These are phyloP conservation scores for Trametes hirsuta DNA, from an alignment of 1,284 basidiomycete genomes.

Conservation along the genomic window DNA sequence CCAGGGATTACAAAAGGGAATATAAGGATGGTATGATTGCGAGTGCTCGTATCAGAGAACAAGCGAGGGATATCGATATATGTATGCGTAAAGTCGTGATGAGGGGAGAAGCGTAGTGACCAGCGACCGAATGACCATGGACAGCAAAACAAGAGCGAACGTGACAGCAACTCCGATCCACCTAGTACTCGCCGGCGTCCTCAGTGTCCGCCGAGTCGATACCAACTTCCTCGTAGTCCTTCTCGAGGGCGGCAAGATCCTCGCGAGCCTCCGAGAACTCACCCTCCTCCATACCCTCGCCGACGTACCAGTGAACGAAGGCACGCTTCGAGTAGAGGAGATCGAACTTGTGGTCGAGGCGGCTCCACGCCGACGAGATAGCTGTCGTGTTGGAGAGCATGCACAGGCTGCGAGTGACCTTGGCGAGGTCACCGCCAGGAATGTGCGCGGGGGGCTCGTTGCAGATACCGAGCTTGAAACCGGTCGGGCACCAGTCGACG, in stretches of 20 bases:
- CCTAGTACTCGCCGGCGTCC: constrained; percentile 79
- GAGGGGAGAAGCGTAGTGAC: constrained; percentile 20
- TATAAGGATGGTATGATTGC: constrained; percentile 39
- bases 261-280: constrained; percentile 98
- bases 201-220: constrained; percentile 88
- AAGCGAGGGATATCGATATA: constrained; percentile 36
- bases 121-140: constrained; percentile 26
- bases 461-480: constrained; percentile 91
- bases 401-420: constrained; percentile 86
- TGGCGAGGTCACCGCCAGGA: constrained; percentile 86
- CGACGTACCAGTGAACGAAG: constrained; percentile 95
- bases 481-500: constrained; percentile 91
- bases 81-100: constrained; percentile 31
- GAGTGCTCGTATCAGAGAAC: constrained; percentile 30
- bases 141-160: constrained; percentile 30
- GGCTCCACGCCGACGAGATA: constrained; percentile 88
- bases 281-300: constrained; percentile 99
- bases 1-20: constrained; percentile 30
- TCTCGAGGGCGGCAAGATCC: constrained; percentile 96
- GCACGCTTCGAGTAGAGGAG: constrained; percentile 93
- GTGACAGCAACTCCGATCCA: constrained; percentile 21
- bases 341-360: constrained; percentile 98
- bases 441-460: constrained; percentile 87
- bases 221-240: constrained; percentile 96
- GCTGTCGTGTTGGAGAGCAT: constrained; percentile 90